A percentile compares a stretch with the other conserved stretches of the same genome.
phyloP scores from a whole-genome alignment of 257 asterid genomes.

The Leptodermis oblonga region DNA sequence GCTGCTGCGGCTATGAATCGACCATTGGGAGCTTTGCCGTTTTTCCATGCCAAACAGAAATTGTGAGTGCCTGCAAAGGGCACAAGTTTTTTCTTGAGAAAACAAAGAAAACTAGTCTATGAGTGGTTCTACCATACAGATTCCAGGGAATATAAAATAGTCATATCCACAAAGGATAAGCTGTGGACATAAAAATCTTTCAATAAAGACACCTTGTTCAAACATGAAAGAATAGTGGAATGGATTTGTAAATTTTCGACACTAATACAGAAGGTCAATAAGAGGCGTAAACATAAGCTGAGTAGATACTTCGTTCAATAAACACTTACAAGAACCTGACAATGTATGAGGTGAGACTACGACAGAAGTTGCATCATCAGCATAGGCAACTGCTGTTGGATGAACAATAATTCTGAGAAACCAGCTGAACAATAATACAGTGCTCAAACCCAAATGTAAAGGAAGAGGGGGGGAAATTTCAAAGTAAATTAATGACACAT shows the following conservation, averaged over 20 bases:
- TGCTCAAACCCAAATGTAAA: conserved; percentile 5
- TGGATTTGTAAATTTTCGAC: not conserved
- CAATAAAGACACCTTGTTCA: conserved; percentile 2
- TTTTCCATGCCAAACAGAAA: conserved; percentile 84
- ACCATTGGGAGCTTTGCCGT: conserved; percentile 89
- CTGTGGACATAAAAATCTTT: not conserved
- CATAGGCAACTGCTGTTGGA: conserved; percentile 75
- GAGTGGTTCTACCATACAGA: not conserved
- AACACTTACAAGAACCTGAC: conserved; percentile 40
- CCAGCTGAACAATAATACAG: conserved; percentile 37
- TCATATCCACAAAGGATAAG: not conserved
- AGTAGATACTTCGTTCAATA: not conserved
- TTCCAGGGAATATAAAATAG: not conserved
- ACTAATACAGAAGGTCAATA: too few species aligned
- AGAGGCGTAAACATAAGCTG: too few species aligned
- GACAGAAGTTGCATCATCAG: conserved; percentile 72
- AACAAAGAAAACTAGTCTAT: conserved; percentile 7
- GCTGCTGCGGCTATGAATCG: conserved; percentile 99
- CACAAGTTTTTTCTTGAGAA: conserved; percentile 1
- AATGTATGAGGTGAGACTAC: conserved; percentile 75
- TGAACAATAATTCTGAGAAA: conserved; percentile 85
- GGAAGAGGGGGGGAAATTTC: not conserved
- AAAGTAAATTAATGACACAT: conserved; percentile 28
- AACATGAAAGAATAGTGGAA: not conserved
- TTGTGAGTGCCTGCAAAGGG: conserved; percentile 75